A percentile compares a stretch with the other conserved stretches of the same genome.
Conservation (phyloP, 108 stramenopile genomes). For the Cyclotella baltica region DNA sequence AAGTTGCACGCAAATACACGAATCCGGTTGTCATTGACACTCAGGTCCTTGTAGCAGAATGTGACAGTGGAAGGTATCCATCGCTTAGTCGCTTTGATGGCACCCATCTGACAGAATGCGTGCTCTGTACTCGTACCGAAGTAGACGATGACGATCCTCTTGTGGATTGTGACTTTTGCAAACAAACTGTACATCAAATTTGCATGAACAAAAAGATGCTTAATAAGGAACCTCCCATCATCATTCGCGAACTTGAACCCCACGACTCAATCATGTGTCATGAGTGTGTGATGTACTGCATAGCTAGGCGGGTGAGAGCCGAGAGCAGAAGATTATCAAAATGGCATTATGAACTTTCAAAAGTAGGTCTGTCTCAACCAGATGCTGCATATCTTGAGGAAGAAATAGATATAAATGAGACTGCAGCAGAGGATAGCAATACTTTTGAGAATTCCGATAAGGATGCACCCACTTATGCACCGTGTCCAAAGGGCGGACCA, state of each 20-base stretch:
- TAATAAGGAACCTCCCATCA: constrained; percentile 48
- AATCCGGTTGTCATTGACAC: constrained; percentile 66
- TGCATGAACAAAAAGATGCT: constrained; percentile 64
- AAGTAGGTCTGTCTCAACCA: constrained; percentile 37
- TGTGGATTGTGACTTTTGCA: constrained; percentile 76
- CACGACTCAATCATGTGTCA: constrained; percentile 84
- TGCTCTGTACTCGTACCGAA: constrained; percentile 54
- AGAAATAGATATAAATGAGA: constrained; percentile 39
- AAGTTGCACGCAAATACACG: not conserved
- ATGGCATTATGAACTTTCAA: constrained; percentile 54
- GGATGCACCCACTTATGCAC: constrained; percentile 34
- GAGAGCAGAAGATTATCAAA: constrained; percentile 73
- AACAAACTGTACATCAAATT: constrained; percentile 62
- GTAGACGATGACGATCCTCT: constrained; percentile 37
- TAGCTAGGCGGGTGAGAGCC: constrained; percentile 67
- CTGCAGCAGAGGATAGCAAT: constrained; percentile 13
- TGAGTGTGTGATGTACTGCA: constrained; percentile 57
- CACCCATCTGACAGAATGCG: constrained; percentile 57
- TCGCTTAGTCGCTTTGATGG: constrained; percentile 72
- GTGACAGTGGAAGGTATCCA: constrained; percentile 77
- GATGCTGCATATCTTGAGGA: constrained; percentile 47
- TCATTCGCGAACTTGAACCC: constrained; percentile 72
- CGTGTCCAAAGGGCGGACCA: constrained; percentile 86
- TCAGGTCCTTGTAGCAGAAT: constrained; percentile 71
- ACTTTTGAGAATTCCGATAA: constrained; percentile 30